Evolutionary conservation across 2,329 filamentous ascomycete genomes (phyloP).

Genomic region (Passalora sequoiae): DNA sequence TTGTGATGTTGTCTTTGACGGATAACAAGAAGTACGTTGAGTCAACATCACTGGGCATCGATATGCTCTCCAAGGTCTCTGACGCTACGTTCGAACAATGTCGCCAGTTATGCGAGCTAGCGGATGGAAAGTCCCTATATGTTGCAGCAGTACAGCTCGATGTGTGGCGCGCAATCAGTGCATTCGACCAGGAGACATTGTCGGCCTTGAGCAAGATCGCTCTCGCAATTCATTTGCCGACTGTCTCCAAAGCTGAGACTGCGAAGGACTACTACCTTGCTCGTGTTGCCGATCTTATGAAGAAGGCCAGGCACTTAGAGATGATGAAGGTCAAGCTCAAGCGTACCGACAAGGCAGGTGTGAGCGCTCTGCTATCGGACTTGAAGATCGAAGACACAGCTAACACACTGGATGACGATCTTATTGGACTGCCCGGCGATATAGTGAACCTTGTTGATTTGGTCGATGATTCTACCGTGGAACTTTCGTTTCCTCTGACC

Average conservation of each 20-base stretch:
- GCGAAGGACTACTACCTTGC: slow-evolving; percentile 7
- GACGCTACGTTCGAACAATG: slow-evolving; percentile 2
- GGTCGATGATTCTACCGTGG: slow-evolving; percentile 1
- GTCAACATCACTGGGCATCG: neutral
- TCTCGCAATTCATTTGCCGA: neutral
- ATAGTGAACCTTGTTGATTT: slow-evolving; percentile 2
- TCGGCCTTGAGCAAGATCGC: slow-evolving; percentile 1
- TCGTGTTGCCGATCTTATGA: neutral
- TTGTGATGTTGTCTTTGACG: neutral
- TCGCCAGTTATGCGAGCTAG: neutral
- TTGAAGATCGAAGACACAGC: slow-evolving; percentile 4
- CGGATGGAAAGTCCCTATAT: slow-evolving; percentile 1
- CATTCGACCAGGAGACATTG: neutral
- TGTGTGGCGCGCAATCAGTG: neutral
- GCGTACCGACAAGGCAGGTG: neutral
- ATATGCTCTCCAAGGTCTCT: neutral
- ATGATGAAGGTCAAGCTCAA: neutral
- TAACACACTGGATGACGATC: slow-evolving; percentile 1
- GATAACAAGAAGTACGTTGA: neutral
- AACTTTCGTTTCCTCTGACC: slow-evolving; percentile 1
- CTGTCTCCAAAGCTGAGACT: neutral
- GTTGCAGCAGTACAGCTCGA: slow-evolving; percentile 7
- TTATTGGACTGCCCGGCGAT: slow-evolving; percentile 1
- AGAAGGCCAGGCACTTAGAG: slow-evolving; percentile 1
- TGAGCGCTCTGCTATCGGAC: neutral